Percentiles rank a stretch among this genome's conserved stretches.
Evolutionary conservation across 179 eudicot species (phyloP).

Genomic region (Gypsophila paniculata): DNA sequence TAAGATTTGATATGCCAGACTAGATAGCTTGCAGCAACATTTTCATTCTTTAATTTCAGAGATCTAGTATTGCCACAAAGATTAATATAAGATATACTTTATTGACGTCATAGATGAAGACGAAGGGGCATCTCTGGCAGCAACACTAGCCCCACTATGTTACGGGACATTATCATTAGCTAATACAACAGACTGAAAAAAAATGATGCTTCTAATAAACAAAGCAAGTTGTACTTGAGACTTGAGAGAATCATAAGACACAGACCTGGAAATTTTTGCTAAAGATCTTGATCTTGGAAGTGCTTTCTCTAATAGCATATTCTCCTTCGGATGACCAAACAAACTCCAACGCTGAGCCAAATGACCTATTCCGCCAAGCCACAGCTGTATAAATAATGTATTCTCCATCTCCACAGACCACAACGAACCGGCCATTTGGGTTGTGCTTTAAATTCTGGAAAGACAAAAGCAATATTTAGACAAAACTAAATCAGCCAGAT

Average conservation of each 20-base stretch:
- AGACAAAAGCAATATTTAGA: conserved; percentile 16
- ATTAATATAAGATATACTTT: neutral
- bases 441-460: conserved; percentile 80
- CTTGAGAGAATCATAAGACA: neutral
- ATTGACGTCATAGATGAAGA: neutral
- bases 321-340: conserved; percentile 98
- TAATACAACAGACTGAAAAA: neutral
- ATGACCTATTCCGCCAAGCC: conserved; percentile 97
- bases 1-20: neutral
- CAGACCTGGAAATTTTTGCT: conserved; percentile 82
- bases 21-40: conserved; percentile 5
- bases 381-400: conserved; percentile 88
- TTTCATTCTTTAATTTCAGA: neutral
- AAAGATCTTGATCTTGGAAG: conserved; percentile 82
- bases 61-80: neutral
- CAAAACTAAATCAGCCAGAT: conserved; percentile 1
- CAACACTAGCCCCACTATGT: neutral
- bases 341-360: conserved; percentile 91
- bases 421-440: conserved; percentile 96
- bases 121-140: neutral
- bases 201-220: too few species aligned
- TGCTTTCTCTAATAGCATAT: conserved; percentile 96
- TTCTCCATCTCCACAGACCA: conserved; percentile 97
- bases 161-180: neutral
- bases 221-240: too few species aligned